These are phyloP conservation scores for Cladosporium colombiae DNA, from an alignment of 2,329 filamentous ascomycete species.

Conservation along the genomic window DNA sequence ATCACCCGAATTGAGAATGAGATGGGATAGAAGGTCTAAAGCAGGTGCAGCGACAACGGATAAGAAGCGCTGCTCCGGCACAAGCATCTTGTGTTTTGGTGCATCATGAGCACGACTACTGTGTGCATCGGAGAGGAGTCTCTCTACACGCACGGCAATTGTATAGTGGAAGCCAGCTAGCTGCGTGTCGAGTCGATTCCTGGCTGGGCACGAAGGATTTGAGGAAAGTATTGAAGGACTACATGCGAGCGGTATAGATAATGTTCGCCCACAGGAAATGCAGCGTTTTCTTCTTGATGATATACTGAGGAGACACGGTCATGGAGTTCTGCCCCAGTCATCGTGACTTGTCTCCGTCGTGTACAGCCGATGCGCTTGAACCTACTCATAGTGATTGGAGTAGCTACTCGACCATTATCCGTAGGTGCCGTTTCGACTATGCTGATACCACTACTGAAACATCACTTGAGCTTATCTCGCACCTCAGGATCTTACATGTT, in stretches of 20 bases:
- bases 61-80: neutral
- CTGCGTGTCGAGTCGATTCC: slow-evolving; percentile 8
- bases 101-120: neutral
- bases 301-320: neutral
- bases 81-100: neutral
- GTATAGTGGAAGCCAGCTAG: slow-evolving; percentile 14
- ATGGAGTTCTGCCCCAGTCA: neutral
- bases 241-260: slow-evolving; percentile 14
- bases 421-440: neutral
- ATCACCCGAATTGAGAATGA: neutral
- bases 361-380: neutral
- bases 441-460: neutral
- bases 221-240: slow-evolving; percentile 3
- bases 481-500: neutral
- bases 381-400: neutral
- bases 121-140: slow-evolving; percentile 1
- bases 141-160: neutral
- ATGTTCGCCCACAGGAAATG: slow-evolving; percentile 9
- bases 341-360: neutral
- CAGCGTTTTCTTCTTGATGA: neutral
- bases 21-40: slow-evolving; percentile 2
- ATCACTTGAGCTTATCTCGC: neutral
- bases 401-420: neutral
- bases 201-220: neutral
- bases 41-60: neutral